Evolutionary conservation across 2,329 filamentous ascomycete species (phyloP).

Genomic region (Phaeoacremonium minimum): DNA sequence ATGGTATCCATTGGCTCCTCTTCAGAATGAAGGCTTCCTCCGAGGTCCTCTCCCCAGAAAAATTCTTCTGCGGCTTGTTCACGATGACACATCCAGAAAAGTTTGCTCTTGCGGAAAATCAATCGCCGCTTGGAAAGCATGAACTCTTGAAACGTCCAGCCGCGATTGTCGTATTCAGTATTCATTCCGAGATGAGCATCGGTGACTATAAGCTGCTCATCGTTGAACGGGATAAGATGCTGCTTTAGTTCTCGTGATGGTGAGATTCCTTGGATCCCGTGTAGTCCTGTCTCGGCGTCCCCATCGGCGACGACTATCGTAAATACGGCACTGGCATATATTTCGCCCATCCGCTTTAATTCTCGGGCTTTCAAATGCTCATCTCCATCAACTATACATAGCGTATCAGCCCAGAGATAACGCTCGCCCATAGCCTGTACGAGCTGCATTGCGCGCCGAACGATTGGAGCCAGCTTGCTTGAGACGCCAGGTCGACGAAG

Average conservation of each 20-base stretch:
- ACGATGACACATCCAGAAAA: neutral
- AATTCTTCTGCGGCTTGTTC: neutral
- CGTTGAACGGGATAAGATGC: neutral
- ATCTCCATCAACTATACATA: constrained; percentile 3
- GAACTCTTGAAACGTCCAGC: constrained; percentile 5
- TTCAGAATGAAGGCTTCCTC: neutral
- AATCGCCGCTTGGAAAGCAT: constrained; percentile 1
- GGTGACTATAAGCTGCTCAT: neutral
- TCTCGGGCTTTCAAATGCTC: neutral
- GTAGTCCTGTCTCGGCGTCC: neutral
- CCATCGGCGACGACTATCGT: constrained; percentile 1
- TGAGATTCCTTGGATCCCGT: neutral
- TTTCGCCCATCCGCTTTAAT: constrained; percentile 1
- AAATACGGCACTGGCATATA: constrained; percentile 2
- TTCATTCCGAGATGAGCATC: neutral
- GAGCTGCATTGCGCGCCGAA: constrained; percentile 3
- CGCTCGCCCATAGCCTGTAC: constrained; percentile 1
- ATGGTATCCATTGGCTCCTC: neutral
- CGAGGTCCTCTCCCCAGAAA: neutral
- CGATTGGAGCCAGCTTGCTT: neutral
- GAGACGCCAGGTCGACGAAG: no score
- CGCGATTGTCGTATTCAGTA: neutral
- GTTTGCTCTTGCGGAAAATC: constrained; percentile 1
- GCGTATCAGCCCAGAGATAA: constrained; percentile 3
- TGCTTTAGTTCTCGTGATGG: neutral